These are phyloP conservation scores for Ophiostoma sp. DNA, from an alignment of 2,329 filamentous ascomycete genomes.

Conservation along the genomic window DNA sequence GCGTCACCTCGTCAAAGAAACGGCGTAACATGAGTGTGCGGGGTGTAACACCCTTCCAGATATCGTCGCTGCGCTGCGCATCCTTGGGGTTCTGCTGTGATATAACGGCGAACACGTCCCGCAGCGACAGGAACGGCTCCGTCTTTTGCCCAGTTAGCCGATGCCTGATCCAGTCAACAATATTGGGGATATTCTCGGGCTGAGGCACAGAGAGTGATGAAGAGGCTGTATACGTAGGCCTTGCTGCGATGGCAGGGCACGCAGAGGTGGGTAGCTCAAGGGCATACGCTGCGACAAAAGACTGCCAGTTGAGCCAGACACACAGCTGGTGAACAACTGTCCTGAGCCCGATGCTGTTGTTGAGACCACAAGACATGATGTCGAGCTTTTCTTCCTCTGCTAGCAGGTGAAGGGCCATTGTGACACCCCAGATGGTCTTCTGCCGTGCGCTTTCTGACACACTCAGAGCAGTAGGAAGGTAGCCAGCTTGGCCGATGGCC, in stretches of 20 bases:
- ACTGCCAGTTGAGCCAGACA: conserved; percentile 69
- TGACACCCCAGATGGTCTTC: conserved; percentile 58
- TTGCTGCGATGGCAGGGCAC: conserved; percentile 36
- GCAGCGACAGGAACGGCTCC: conserved; percentile 39
- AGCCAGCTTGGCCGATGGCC: conserved; percentile 51
- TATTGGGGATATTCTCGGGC: conserved; percentile 33
- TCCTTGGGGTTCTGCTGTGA: conserved; percentile 36
- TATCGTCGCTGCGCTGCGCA: conserved; percentile 33
- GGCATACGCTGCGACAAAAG: conserved; percentile 46
- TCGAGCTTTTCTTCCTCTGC: conserved; percentile 84
- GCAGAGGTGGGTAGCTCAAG: conserved; percentile 42
- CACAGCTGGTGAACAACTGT: conserved; percentile 75
- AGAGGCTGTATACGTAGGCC: conserved; percentile 23
- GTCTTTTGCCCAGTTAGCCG: conserved; percentile 39
- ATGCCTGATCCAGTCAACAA: conserved; percentile 51
- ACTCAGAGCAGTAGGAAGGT: conserved; percentile 56
- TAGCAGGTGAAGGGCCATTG: conserved; percentile 77
- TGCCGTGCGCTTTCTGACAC: conserved; percentile 52
- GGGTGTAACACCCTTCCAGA: conserved; percentile 51
- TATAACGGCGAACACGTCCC: conserved; percentile 42
- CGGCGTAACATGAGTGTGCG: conserved; percentile 64
- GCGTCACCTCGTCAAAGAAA: conserved; percentile 49
- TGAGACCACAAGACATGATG: conserved; percentile 41
- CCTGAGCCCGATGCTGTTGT: conserved; percentile 51
- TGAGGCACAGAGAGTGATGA: conserved; percentile 28